Evolutionary conservation across 345 rosid species (phyloP).

Genomic region (Clarkia xantiana): DNA sequence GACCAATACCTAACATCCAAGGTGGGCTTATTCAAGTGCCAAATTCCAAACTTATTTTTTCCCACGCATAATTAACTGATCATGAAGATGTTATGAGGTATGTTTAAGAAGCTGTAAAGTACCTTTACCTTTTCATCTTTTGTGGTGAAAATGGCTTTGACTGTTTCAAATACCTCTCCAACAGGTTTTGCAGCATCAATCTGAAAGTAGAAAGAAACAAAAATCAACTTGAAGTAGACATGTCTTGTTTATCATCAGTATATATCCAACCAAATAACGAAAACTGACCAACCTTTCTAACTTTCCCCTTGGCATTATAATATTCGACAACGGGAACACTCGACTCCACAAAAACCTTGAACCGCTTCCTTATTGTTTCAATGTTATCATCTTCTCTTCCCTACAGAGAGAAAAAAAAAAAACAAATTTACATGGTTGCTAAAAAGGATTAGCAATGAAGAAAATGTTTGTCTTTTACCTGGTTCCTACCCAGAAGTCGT

Average conservation of each 20-base stretch:
- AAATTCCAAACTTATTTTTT: no score
- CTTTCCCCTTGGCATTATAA: slow-evolving; percentile 44
- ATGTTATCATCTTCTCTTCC: slow-evolving; percentile 8
- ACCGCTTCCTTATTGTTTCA: slow-evolving; percentile 8
- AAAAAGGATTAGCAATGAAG: no score
- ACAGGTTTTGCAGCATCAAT: slow-evolving; percentile 10
- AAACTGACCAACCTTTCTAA: slow-evolving; percentile 33
- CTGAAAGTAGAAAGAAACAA: slow-evolving; percentile 17
- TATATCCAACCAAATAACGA: not conserved
- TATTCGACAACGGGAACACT: slow-evolving; percentile 44
- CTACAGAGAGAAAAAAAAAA: not conserved
- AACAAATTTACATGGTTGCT: not conserved
- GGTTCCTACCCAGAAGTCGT: slow-evolving; percentile 57
- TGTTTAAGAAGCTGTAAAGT: not conserved
- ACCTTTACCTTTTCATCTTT: not conserved
- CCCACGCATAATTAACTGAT: no score
- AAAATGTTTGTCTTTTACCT: slow-evolving; percentile 23
- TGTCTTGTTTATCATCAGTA: not conserved
- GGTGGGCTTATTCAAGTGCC: no score
- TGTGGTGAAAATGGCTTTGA: slow-evolving; percentile 1
- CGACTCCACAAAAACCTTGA: slow-evolving; percentile 26
- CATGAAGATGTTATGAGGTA: not conserved
- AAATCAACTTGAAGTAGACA: slow-evolving; percentile 3
- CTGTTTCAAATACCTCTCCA: slow-evolving; percentile 5
- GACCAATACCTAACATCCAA: no score